Evolutionary conservation across 176 grass and related monocot genomes (phyloP).

Genomic region (Aegilops umbellulata): DNA sequence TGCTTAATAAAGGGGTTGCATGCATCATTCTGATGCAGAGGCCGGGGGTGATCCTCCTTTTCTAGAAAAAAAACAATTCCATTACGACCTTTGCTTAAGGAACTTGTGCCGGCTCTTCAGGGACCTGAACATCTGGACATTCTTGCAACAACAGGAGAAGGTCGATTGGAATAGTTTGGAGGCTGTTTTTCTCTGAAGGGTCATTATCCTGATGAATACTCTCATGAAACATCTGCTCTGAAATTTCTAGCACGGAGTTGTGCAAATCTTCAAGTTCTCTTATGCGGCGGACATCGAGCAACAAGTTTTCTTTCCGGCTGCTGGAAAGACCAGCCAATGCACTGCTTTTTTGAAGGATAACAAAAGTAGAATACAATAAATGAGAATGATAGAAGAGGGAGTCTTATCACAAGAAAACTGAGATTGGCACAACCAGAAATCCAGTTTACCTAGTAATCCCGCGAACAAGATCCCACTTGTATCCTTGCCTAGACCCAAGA

Average conservation of each 20-base stretch:
- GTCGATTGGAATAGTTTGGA: conserved; percentile 25
- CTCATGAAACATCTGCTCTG: conserved; percentile 33
- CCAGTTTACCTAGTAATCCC: conserved; percentile 70
- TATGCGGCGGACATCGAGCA: conserved; percentile 29
- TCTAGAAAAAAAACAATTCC: no score
- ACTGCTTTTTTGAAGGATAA: conserved; percentile 16
- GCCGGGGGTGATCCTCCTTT: no score
- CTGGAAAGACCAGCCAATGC: conserved; percentile 39
- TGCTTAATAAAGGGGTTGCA: no score
- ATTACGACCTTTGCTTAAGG: neutral
- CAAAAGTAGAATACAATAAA: neutral
- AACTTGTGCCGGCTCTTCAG: conserved; percentile 6
- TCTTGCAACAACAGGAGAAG: conserved; percentile 26
- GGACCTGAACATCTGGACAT: conserved; percentile 34
- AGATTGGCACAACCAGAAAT: neutral
- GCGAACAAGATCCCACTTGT: conserved; percentile 69
- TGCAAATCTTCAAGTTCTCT: conserved; percentile 33
- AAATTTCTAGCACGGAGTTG: conserved; percentile 31
- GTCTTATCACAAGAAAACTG: neutral
- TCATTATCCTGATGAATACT: conserved; percentile 24
- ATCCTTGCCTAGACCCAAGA: conserved; percentile 72
- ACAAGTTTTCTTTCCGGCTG: conserved; percentile 34
- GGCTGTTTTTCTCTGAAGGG: conserved; percentile 24
- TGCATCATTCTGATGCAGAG: no score
- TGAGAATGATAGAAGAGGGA: neutral